A percentile compares a stretch with the other conserved stretches of the same genome.
Evolutionary conservation across 139 green algal species (phyloP).

Genomic region (Asterochloris erici): DNA sequence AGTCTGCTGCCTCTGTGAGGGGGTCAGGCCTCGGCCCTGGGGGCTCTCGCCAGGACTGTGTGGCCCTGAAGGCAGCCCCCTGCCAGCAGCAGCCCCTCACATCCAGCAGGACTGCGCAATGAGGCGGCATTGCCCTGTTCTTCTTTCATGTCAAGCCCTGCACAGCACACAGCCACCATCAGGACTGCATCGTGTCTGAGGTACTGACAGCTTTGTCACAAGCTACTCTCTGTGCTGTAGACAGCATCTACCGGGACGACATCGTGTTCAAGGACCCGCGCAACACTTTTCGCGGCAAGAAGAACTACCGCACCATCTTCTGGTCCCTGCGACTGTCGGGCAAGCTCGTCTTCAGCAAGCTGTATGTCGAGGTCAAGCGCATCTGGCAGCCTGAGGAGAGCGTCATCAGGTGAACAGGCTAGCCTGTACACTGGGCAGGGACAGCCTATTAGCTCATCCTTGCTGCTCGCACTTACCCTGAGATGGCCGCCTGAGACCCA

Average conservation of each 20-base stretch:
- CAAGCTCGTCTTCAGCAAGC: slow-evolving; percentile 79
- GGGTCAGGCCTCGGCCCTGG: not conserved
- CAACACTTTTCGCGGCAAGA: slow-evolving; percentile 78
- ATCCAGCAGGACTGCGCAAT: too few species aligned
- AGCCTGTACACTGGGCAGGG: too few species aligned
- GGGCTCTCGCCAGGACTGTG: not conserved
- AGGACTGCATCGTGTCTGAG: too few species aligned
- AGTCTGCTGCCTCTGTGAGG: not conserved
- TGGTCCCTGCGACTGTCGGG: slow-evolving; percentile 89
- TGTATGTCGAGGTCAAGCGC: slow-evolving; percentile 82
- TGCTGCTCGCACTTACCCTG: too few species aligned
- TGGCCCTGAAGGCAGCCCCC: too few species aligned
- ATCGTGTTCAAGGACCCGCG: slow-evolving; percentile 85
- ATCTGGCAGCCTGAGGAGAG: slow-evolving; percentile 89
- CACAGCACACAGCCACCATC: too few species aligned
- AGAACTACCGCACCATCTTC: slow-evolving; percentile 91
- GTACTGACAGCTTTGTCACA: too few species aligned
- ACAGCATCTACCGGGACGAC: slow-evolving; percentile 87
- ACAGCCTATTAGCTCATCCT: too few species aligned
- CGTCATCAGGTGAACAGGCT: slow-evolving; percentile 61
- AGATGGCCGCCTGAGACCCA: too few species aligned
- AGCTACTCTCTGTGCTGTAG: slow-evolving; percentile 28
- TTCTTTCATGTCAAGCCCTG: too few species aligned
- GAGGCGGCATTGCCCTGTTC: too few species aligned
- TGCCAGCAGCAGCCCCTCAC: too few species aligned